Evolutionary conservation across 2,329 filamentous ascomycete species (phyloP).

Genomic region (Tolypocladium ophioglossoides): DNA sequence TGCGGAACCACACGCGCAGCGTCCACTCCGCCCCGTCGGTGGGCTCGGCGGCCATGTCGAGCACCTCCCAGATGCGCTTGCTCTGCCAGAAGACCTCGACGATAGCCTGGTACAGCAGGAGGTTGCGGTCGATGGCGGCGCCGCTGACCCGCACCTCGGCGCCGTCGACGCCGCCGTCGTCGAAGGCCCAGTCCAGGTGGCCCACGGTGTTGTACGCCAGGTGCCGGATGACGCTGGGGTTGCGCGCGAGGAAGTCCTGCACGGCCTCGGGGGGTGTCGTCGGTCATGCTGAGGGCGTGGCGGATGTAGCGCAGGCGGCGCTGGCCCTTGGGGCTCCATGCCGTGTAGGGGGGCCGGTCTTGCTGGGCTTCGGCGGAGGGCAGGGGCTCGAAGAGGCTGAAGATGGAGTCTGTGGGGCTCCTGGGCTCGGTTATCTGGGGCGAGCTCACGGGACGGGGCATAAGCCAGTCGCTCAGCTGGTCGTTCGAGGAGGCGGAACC

Average conservation of each 20-base stretch:
- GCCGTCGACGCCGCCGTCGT: background rate
- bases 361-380: too few species aligned
- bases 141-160: background rate
- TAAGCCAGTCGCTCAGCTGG: too few species aligned
- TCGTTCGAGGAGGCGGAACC: too few species aligned
- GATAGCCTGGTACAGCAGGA: background rate
- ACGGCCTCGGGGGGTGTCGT: background rate
- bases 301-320: constrained; percentile 5
- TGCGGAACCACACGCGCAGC: background rate
- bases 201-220: constrained; percentile 2
- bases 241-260: constrained; percentile 8
- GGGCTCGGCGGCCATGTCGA: background rate
- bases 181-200: constrained; percentile 1
- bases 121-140: background rate
- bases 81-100: background rate
- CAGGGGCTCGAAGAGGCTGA: too few species aligned
- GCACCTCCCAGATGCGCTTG: background rate
- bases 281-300: constrained; percentile 5
- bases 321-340: background rate
- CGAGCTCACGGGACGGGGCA: too few species aligned
- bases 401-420: too few species aligned
- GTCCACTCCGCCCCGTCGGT: background rate
- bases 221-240: constrained; percentile 11
- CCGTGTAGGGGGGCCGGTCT: background rate
- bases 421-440: too few species aligned